Percentiles rank a stretch among this genome's conserved stretches.
These are phyloP conservation scores for Xylariomycetidae sp. DNA, from an alignment of 2,329 filamentous ascomycete species.

Conservation along the genomic window DNA sequence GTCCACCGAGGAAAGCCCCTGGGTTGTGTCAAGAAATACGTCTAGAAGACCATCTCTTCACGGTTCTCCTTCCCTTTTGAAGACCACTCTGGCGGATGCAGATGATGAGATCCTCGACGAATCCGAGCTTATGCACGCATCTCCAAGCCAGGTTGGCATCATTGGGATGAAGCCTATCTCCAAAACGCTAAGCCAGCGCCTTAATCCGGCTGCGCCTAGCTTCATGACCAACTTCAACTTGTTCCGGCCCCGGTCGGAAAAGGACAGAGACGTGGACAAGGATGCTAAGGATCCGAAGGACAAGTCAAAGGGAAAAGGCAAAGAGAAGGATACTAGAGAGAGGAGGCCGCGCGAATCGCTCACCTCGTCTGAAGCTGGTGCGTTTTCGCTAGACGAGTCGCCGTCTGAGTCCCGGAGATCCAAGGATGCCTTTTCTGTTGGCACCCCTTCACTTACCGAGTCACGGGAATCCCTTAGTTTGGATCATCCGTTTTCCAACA, in stretches of 20 bases:
- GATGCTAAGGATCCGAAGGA: conserved; percentile 28
- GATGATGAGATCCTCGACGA: conserved; percentile 60
- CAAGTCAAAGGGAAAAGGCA: conserved; percentile 33
- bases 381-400: conserved; percentile 39
- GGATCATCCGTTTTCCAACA: conserved; percentile 50
- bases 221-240: conserved; percentile 74
- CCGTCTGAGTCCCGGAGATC: conserved; percentile 49
- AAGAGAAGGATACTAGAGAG: conserved; percentile 33
- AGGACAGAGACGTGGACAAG: conserved; percentile 27
- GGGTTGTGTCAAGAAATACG: conserved; percentile 54
- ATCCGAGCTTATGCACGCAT: conserved; percentile 46
- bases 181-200: conserved; percentile 49
- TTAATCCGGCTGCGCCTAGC: conserved; percentile 85
- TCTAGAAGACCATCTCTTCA: conserved; percentile 79
- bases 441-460: conserved; percentile 55
- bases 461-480: conserved; percentile 53
- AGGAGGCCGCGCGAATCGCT: conserved; percentile 33
- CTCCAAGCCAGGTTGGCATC: conserved; percentile 55
- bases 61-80: conserved; percentile 60
- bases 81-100: conserved; percentile 56
- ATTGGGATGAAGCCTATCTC: conserved; percentile 71
- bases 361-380: conserved; percentile 33
- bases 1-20: conserved; percentile 51
- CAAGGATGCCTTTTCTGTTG: conserved; percentile 50
- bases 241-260: conserved; percentile 38